Base-by-base conservation (phyloP, 108 stramenopile species). In the Craspedostauros australis region DNA sequence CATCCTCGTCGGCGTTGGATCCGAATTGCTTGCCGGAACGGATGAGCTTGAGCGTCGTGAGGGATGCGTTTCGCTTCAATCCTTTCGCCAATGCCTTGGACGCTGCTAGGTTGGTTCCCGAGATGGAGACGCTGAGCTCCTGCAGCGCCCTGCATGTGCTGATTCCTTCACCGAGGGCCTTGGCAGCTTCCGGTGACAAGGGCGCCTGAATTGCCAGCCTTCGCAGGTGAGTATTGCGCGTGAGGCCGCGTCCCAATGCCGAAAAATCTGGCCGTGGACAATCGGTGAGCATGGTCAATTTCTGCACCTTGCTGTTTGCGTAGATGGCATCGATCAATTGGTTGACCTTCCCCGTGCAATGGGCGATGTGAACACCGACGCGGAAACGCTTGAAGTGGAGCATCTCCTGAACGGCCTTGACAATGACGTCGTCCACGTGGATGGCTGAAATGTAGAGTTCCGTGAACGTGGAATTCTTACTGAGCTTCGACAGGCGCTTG, bases 401-500 rank as follows among this genome's bases (percentile, higher is more conserved):
- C 31, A 54, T n/a, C 9, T 23, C 22, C 3, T 54, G 39, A 8
- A 54, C 16, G 39, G 38, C 39, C 24, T 54, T 16, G 5, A 32
- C 5, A 22, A 54, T 39, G 22, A 23, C 53, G 27, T 39, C 31
- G 39, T 54, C 32, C 11, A 54, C 15, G 22, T 39, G 24, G 26
- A 54, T 32, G 25, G 16, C 19, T n/a, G 30, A 33, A 11, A 54
- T 5, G 28, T 32, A 54, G 21, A 54, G 27, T 54, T 54, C 53
- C 3, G 30, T 15, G 39, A 15, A 54, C 2, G 14, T 12, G 9
- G 16, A 39, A 40, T 54, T 32, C 12, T 15, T 11, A 12, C 19
- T 39, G 15, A 7, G 22, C 36, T 24, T 23, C 16, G 39, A 20
- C 12, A 54, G 27, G n/a, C 53, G 11, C 22, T 54, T 26, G 3